phyloP scores from a whole-genome alignment of 371 early-diverging fungal species.

The Catenaria anguillulae region DNA sequence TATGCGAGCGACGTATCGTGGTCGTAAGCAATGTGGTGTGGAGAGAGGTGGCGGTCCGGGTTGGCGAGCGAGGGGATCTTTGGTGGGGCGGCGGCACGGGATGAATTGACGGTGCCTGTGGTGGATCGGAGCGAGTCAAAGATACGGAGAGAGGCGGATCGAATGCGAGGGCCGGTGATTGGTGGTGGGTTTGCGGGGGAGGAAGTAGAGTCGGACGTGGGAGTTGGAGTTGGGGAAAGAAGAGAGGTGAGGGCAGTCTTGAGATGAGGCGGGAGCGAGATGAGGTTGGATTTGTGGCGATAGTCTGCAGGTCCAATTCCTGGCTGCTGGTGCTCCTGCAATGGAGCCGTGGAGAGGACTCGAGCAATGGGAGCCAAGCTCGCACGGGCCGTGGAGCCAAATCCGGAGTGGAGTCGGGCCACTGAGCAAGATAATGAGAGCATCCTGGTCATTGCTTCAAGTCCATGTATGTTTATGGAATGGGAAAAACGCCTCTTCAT shows the following conservation, averaged over 20 bases:
- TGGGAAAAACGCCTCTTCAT: no score
- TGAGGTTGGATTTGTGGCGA: background rate
- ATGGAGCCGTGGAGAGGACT: no score
- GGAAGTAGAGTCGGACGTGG: background rate
- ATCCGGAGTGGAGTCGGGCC: no score
- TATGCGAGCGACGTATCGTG: conserved; percentile 56
- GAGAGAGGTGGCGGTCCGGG: conserved; percentile 23
- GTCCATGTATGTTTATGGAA: no score
- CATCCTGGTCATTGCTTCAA: no score
- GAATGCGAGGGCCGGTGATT: conserved; percentile 15
- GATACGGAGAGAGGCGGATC: conserved; percentile 48
- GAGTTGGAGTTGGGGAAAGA: background rate
- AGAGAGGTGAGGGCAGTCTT: background rate
- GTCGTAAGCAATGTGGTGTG: conserved; percentile 56
- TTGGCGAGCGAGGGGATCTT: conserved; percentile 8
- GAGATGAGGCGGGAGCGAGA: background rate
- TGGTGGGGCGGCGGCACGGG: background rate
- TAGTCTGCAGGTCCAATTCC: no score
- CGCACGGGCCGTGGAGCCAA: no score
- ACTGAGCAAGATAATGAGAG: no score
- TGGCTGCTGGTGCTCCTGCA: no score
- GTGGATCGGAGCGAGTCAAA: conserved; percentile 54
- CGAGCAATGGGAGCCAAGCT: no score
- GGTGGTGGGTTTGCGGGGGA: no score
- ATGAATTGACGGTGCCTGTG: background rate